Base-by-base conservation (phyloP, 139 green algal species). In the Pycnococcus provasolii region DNA sequence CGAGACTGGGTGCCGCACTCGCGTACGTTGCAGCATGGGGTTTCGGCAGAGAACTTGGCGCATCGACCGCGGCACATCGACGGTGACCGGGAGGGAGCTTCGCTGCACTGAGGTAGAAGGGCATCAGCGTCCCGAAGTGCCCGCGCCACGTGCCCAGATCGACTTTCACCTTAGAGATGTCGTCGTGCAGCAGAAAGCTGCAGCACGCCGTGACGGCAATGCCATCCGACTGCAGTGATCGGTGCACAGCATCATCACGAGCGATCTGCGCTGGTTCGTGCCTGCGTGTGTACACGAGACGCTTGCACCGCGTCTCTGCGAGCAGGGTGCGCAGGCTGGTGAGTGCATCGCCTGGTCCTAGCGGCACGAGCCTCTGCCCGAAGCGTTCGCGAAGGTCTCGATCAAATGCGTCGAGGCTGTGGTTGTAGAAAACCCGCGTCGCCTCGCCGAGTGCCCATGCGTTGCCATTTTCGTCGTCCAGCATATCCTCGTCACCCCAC, bases 51-150 rank as follows among this genome's bases (percentile, higher is more conserved):
- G 26, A 26, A 26, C 26, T 26, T 26, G 26, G 26, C 26, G 26
- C 26, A 26, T 26, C 26, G 26, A 26, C 26, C 26, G 26, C 26
- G 26, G 26, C 26, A 26, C 26, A 26, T 26, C 26, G 26, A 26
- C 26, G 26, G 26, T 26, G 26, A 26, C 26, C 26, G 26, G 26
- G 26, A 26, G 26, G 26, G 26, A 26, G 26, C 26, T 6, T 52
- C 43, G 52, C 60, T 45, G 60, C 60, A 2, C 44, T 45, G 60
- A 55, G 60, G 44, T 55, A 43, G 60, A 54, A 66, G 13, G 60
- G 60, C 60, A 66, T 66, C 42, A 66, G 42, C 60, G 60, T 66
- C n/a, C 60, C 60, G 45, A 66, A 66, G 42, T 54, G 42, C 5
- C 60, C 60, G 41, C 9, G 60, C 4, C 39, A 8, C 13, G 13